phyloP scores from a whole-genome alignment of 148 eudicot genomes.

The Silene latifolia region DNA sequence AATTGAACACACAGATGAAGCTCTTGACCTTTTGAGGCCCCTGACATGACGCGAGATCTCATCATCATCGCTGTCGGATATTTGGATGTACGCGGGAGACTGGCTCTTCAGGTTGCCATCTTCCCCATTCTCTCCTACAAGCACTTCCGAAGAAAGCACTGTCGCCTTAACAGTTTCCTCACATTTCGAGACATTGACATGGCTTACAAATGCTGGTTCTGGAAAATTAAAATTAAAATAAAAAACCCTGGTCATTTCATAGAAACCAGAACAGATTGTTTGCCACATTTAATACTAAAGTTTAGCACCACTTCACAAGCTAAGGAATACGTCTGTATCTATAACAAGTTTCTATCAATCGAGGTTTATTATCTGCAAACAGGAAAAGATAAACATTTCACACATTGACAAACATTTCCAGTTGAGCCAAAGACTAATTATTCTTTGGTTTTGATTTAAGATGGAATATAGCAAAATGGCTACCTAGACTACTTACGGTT shows the following conservation, averaged over 20 bases:
- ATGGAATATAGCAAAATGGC: not conserved
- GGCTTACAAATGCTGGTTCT: constrained; percentile 8
- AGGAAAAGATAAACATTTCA: not conserved
- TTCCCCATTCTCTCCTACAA: not conserved
- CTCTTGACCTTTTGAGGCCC: constrained; percentile 7
- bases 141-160: constrained; percentile 1
- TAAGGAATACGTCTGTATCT: not conserved
- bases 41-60: not conserved
- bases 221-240: not conserved
- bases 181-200: constrained; percentile 1
- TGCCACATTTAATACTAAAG: not conserved
- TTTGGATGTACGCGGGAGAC: not conserved
- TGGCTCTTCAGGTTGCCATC: not conserved
- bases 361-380: not conserved
- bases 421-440: not conserved
- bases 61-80: constrained; percentile 23
- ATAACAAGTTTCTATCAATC: not conserved
- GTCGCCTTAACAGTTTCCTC: constrained; percentile 1
- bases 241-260: not conserved
- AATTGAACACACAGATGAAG: not conserved
- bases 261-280: not conserved
- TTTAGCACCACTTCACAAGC: not conserved
- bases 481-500: not conserved
- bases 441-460: not conserved
- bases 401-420: not conserved